A percentile compares a stretch with the other conserved stretches of the same genome.
These are phyloP conservation scores for Zygoascus sp. DNA, from an alignment of 1,139 yeast genomes.

Conservation along the genomic window DNA sequence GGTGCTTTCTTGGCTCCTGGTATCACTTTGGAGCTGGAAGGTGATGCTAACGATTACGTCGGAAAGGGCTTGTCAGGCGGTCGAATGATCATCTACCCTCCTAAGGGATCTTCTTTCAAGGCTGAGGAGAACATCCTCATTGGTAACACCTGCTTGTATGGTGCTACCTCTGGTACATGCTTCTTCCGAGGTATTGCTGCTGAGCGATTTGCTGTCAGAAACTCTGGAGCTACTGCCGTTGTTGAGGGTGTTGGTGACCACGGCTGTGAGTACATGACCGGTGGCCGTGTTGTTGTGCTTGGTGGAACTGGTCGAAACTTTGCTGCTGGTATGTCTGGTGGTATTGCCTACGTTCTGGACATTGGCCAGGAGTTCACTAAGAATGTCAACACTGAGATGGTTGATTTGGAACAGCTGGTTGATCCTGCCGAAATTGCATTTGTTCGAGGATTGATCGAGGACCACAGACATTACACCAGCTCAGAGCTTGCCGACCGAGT, in stretches of 20 bases:
- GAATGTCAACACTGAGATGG: conserved; percentile 76
- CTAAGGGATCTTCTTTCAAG: conserved; percentile 73
- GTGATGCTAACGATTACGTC: conserved; percentile 97
- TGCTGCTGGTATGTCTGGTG: conserved; percentile 99
- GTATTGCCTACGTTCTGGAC: conserved; percentile 94
- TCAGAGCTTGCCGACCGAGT: conserved; percentile 86
- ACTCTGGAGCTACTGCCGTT: conserved; percentile 96
- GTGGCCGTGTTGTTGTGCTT: conserved; percentile 92
- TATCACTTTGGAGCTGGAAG: conserved; percentile 89
- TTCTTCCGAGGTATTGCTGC: conserved; percentile 97
- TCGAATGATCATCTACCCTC: conserved; percentile 86
- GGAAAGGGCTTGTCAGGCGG: conserved; percentile 98
- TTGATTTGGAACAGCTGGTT: conserved; percentile 68
- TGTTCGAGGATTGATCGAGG: conserved; percentile 88
- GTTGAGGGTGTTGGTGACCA: conserved; percentile 98
- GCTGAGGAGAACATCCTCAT: conserved; percentile 95
- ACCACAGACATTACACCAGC: conserved; percentile 90
- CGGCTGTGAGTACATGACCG: conserved; percentile 99
- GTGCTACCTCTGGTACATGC: conserved; percentile 94
- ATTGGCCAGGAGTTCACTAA: conserved; percentile 88
- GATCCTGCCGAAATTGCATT: conserved; percentile 94
- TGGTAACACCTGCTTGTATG: conserved; percentile 96
- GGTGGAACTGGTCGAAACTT: conserved; percentile 92
- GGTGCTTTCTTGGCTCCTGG: conserved; percentile 98
- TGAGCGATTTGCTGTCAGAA: conserved; percentile 96